Conservation (phyloP, 108 stramenopile species). For the Mayamaea pseudoterrestris region DNA sequence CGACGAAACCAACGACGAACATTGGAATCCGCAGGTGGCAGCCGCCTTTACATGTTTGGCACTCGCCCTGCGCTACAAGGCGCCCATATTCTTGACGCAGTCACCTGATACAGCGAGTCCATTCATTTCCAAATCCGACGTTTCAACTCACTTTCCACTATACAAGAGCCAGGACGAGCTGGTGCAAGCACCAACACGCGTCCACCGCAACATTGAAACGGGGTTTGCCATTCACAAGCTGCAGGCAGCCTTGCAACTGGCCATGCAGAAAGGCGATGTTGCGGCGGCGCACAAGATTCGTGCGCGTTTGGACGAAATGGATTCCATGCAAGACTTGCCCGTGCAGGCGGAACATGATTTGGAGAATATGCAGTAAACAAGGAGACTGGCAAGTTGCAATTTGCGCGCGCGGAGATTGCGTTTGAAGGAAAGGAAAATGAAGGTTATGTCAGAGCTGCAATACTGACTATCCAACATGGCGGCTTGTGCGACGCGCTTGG, state of each 20-base stretch:
- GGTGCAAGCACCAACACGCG: constrained; percentile 18
- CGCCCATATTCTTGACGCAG: constrained; percentile 19
- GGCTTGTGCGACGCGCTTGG: no score
- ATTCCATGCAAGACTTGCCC: constrained; percentile 21
- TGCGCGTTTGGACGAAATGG: constrained; percentile 19
- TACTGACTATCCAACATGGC: no score
- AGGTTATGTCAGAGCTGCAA: no score
- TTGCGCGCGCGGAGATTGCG: no score
- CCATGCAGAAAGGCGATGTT: constrained; percentile 20
- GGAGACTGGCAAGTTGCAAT: no score
- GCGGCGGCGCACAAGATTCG: constrained; percentile 28
- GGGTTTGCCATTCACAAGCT: constrained; percentile 39
- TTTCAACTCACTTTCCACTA: constrained; percentile 23
- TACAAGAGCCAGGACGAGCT: constrained; percentile 13
- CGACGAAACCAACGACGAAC: no score
- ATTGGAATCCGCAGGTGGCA: constrained; percentile 16
- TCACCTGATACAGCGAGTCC: neutral
- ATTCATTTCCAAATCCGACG: constrained; percentile 1
- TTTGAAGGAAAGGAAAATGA: no score
- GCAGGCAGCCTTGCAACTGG: constrained; percentile 28
- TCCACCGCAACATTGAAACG: constrained; percentile 20
- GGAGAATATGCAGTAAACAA: constrained; percentile 5
- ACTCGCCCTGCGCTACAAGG: constrained; percentile 29
- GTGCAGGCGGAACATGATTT: constrained; percentile 5
- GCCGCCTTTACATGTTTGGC: constrained; percentile 16